A percentile compares a stretch with the other conserved stretches of the same genome.
Conservation (phyloP, 2,329 filamentous ascomycete genomes). For the Metarhizium anisopliae region DNA sequence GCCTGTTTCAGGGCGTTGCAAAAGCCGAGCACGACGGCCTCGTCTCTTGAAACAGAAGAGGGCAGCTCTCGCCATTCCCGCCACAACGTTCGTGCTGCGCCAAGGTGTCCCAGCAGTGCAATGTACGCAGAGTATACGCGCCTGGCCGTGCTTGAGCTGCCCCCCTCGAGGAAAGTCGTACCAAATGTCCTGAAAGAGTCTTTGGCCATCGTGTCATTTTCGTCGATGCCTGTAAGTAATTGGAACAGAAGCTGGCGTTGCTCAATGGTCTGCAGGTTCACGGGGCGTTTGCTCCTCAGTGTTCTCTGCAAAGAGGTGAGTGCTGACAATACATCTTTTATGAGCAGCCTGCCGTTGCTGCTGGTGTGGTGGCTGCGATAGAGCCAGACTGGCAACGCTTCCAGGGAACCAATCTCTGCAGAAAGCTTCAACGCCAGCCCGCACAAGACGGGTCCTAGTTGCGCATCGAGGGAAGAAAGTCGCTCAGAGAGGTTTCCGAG, state of each 20-base stretch:
- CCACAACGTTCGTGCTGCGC: slow-evolving; percentile 21
- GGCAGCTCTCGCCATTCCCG: slow-evolving; percentile 17
- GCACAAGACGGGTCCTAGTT: slow-evolving; percentile 19
- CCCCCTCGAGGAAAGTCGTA: slow-evolving; percentile 6
- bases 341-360: background rate
- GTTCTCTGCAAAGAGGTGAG: slow-evolving; percentile 10
- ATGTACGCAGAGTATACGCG: slow-evolving; percentile 19
- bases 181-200: slow-evolving; percentile 17
- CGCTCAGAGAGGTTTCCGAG: slow-evolving; percentile 31
- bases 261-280: background rate
- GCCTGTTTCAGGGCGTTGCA: slow-evolving; percentile 6
- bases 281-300: background rate
- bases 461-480: slow-evolving; percentile 15
- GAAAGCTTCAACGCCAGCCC: slow-evolving; percentile 22
- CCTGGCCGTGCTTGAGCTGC: background rate
- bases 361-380: slow-evolving; percentile 11
- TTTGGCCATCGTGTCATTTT: slow-evolving; percentile 11
- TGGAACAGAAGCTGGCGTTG: slow-evolving; percentile 18
- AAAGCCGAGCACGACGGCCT: slow-evolving; percentile 5
- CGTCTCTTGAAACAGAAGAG: slow-evolving; percentile 1
- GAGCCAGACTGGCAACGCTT: slow-evolving; percentile 17
- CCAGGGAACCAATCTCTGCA: slow-evolving; percentile 15
- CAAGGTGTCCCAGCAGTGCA: slow-evolving; percentile 19
- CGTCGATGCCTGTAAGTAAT: slow-evolving; percentile 19
- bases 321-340: slow-evolving; percentile 14